Evolutionary conservation across 1,139 yeast species (phyloP).

Genomic region (Diutina sp.): DNA sequence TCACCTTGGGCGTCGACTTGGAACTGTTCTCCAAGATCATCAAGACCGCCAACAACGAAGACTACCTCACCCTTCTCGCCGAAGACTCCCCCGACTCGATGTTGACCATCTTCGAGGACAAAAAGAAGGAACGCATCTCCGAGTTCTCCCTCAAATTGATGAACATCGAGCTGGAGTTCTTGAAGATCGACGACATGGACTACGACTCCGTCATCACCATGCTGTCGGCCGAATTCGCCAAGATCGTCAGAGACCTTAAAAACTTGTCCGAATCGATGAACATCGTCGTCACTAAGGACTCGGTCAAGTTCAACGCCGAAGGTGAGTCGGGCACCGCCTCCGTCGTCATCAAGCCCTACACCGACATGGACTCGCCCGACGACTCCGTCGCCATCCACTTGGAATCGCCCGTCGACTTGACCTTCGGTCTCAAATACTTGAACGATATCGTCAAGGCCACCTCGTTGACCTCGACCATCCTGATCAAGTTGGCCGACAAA

Average conservation of each 20-base stretch:
- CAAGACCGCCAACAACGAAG: slow-evolving; percentile 86
- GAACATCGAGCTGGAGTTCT: slow-evolving; percentile 94
- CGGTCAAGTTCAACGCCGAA: slow-evolving; percentile 79
- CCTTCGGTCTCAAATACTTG: slow-evolving; percentile 86
- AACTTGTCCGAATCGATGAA: slow-evolving; percentile 80
- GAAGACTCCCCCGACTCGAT: slow-evolving; percentile 85
- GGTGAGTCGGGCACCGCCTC: slow-evolving; percentile 91
- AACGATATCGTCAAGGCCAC: slow-evolving; percentile 89
- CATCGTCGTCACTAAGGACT: slow-evolving; percentile 81
- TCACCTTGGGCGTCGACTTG: slow-evolving; percentile 86
- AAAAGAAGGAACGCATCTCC: slow-evolving; percentile 79
- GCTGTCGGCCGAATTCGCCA: slow-evolving; percentile 84
- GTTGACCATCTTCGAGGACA: slow-evolving; percentile 78
- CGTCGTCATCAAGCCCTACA: slow-evolving; percentile 73
- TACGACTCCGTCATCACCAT: slow-evolving; percentile 76
- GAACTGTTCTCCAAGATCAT: slow-evolving; percentile 78
- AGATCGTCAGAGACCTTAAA: slow-evolving; percentile 79
- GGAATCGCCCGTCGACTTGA: slow-evolving; percentile 77
- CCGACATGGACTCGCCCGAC: slow-evolving; percentile 71
- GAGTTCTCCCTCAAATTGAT: slow-evolving; percentile 86
- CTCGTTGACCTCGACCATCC: slow-evolving; percentile 60
- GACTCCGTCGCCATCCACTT: slow-evolving; percentile 64
- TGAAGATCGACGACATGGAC: slow-evolving; percentile 89
- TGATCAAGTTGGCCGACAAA: slow-evolving; percentile 78
- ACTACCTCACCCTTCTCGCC: slow-evolving; percentile 77